These are phyloP conservation scores for Blastomyces parvus DNA, from an alignment of 2,329 filamentous ascomycete genomes.

Conservation along the genomic window DNA sequence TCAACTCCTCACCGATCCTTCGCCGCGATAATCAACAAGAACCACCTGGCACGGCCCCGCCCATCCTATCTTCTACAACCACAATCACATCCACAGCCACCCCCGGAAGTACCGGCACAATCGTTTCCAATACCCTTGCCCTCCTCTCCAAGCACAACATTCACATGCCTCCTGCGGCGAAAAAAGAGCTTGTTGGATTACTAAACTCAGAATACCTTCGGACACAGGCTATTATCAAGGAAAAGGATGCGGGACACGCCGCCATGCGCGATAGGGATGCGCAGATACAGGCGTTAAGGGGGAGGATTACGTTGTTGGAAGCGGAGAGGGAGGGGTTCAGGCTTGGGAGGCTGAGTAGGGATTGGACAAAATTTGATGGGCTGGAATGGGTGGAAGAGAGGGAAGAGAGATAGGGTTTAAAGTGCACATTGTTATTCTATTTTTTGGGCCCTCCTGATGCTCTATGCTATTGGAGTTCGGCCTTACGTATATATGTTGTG, in stretches of 20 bases:
- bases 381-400: conserved; percentile 10
- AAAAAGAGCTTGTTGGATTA: conserved; percentile 31
- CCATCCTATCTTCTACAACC: conserved; percentile 17
- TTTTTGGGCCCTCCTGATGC: neutral
- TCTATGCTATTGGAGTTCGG: neutral
- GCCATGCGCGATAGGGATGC: conserved; percentile 56
- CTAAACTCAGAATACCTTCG: conserved; percentile 50
- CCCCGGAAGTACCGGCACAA: conserved; percentile 11
- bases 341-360: conserved; percentile 32
- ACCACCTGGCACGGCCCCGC: neutral
- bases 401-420: neutral
- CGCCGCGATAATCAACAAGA: conserved; percentile 9
- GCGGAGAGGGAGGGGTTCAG: conserved; percentile 47
- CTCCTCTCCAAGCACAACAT: conserved; percentile 30
- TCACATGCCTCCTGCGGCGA: conserved; percentile 26
- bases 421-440: neutral
- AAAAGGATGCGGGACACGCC: conserved; percentile 56
- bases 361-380: conserved; percentile 1
- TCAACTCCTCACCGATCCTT: conserved; percentile 14
- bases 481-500: neutral
- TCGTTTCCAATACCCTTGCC: conserved; percentile 22
- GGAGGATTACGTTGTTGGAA: conserved; percentile 52
- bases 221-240: conserved; percentile 52
- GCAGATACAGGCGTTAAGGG: conserved; percentile 55
- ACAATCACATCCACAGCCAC: conserved; percentile 27